A percentile compares a stretch with the other conserved stretches of the same genome.
These are phyloP conservation scores for Astragalus glycyphyllos DNA, from an alignment of 306 rosid species.

Conservation along the genomic window DNA sequence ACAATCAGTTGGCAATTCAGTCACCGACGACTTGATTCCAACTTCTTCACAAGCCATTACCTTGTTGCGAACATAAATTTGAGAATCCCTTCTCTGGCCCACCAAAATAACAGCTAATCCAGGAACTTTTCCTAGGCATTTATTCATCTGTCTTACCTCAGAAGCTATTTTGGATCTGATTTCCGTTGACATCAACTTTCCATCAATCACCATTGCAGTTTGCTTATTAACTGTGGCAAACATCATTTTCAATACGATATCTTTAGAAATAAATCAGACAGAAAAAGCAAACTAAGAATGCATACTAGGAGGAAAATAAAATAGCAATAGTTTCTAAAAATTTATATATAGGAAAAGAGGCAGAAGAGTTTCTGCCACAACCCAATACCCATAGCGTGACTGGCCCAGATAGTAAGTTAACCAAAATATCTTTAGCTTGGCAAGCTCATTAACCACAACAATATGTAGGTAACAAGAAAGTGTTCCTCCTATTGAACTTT, in stretches of 20 bases:
- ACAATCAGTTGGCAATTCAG: slow-evolving; percentile 67
- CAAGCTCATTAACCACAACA: slow-evolving; percentile 14
- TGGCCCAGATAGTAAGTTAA: slow-evolving; percentile 1
- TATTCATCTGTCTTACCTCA: slow-evolving; percentile 84
- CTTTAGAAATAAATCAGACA: slow-evolving; percentile 19
- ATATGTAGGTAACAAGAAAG: background rate
- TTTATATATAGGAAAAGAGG: slow-evolving; percentile 11
- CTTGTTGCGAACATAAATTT: slow-evolving; percentile 82
- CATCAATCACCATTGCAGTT: slow-evolving; percentile 65
- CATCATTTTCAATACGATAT: slow-evolving; percentile 30
- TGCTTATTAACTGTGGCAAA: slow-evolving; percentile 56
- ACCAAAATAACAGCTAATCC: slow-evolving; percentile 91
- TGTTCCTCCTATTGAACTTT: no score
- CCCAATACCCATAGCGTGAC: background rate
- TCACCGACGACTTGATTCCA: slow-evolving; percentile 70
- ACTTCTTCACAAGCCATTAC: slow-evolving; percentile 83
- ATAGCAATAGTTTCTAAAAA: slow-evolving; percentile 23
- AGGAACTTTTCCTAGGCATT: slow-evolving; percentile 68
- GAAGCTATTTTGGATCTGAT: slow-evolving; percentile 67
- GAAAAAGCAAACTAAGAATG: slow-evolving; percentile 32
- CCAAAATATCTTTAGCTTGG: slow-evolving; percentile 7
- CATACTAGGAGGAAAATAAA: slow-evolving; percentile 10
- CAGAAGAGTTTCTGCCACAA: slow-evolving; percentile 17
- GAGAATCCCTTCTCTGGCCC: slow-evolving; percentile 86
- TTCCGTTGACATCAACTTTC: slow-evolving; percentile 68